phyloP scores from a whole-genome alignment of 768 basidiomycete genomes.

The Grammothele lineata region DNA sequence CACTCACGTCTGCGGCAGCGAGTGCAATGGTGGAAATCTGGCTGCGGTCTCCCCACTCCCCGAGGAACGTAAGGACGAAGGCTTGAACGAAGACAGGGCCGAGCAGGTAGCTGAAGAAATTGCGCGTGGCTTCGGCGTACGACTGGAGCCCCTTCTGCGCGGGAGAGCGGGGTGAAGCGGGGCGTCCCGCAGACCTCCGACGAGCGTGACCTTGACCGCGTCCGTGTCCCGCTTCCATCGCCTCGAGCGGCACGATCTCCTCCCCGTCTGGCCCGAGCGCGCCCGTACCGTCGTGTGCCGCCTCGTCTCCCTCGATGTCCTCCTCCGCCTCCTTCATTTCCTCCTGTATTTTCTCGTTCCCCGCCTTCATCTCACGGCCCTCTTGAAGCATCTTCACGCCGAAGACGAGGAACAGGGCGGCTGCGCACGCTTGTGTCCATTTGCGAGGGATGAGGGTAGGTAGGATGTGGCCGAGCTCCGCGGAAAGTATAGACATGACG shows the following conservation, averaged over 20 bases:
- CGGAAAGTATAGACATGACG: slow-evolving; percentile 92
- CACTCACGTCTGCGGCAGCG: slow-evolving; percentile 86
- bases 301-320: slow-evolving; percentile 84
- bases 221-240: slow-evolving; percentile 74
- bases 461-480: slow-evolving; percentile 88
- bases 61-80: slow-evolving; percentile 94
- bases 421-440: slow-evolving; percentile 54
- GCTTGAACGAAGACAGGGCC: slow-evolving; percentile 95
- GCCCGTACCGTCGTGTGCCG: slow-evolving; percentile 41
- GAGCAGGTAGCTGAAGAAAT: slow-evolving; percentile 76
- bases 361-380: slow-evolving; percentile 72
- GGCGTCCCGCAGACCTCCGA: slow-evolving; percentile 10
- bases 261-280: slow-evolving; percentile 25
- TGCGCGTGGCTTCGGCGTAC: slow-evolving; percentile 64
- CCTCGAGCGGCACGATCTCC: slow-evolving; percentile 62
- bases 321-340: slow-evolving; percentile 97
- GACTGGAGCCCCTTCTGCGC: slow-evolving; percentile 16
- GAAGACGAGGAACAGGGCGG: slow-evolving; percentile 84
- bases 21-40: slow-evolving; percentile 97
- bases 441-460: slow-evolving; percentile 74
- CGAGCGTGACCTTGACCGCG: slow-evolving; percentile 18
- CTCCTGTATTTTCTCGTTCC: slow-evolving; percentile 80
- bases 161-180: slow-evolving; percentile 13
- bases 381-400: slow-evolving; percentile 89
- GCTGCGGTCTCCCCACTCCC: slow-evolving; percentile 98